Conservation (phyloP, 768 basidiomycete genomes). For the Lactarius deliciosus region DNA sequence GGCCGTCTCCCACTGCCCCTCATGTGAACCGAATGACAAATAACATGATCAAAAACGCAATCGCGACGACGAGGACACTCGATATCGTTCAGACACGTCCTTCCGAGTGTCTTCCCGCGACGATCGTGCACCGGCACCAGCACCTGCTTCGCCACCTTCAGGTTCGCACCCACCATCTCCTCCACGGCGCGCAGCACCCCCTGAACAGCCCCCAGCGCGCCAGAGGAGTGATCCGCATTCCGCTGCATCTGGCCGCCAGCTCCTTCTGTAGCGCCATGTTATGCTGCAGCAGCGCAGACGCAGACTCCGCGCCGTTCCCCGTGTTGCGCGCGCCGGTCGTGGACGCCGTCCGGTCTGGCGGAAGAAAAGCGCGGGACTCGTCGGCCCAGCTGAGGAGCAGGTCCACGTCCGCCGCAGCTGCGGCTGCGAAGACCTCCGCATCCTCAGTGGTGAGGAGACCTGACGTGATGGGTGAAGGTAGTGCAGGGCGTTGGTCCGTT, state of each 20-base stretch:
- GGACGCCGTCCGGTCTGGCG: conserved; percentile 25
- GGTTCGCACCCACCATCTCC: conserved; percentile 55
- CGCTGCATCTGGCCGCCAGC: conserved; percentile 26
- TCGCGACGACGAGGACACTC: conserved; percentile 50
- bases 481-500: conserved; percentile 3
- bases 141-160: no score
- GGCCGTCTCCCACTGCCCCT: conserved; percentile 2
- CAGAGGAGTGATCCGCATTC: no score
- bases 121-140: conserved; percentile 31
- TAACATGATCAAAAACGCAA: conserved; percentile 73
- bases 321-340: no score
- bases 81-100: conserved; percentile 52
- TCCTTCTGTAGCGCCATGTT: no score
- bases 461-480: conserved; percentile 31
- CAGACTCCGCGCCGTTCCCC: conserved; percentile 3
- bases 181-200: conserved; percentile 41
- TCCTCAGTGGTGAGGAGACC: conserved; percentile 5
- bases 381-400: conserved; percentile 15
- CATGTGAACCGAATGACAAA: conserved; percentile 61
- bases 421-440: neutral
- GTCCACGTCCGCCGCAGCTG: conserved; percentile 3
- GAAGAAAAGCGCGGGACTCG: conserved; percentile 31
- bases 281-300: no score
- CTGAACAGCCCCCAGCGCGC: conserved; percentile 30
- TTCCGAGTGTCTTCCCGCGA: conserved; percentile 48